Evolutionary conservation across 306 rosid species (phyloP), one percentile per base, ranked within the genome.

Genomic region (Prinsepia uniflora): DNA sequence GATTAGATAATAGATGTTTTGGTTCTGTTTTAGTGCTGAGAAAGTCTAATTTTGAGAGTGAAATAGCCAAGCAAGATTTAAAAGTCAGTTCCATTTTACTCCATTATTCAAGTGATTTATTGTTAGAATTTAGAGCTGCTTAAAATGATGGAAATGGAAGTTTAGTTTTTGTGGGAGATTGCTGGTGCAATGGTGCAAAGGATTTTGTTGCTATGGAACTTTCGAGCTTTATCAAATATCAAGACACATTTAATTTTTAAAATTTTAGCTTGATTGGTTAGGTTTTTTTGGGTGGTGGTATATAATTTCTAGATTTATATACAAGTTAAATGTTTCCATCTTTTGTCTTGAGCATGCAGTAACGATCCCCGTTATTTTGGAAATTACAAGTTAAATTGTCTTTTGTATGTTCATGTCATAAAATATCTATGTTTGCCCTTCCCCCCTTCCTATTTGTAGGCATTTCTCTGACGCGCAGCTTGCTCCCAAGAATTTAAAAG

Each of bases 401-500:
- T 67, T 60, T 50, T 39, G 10, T 17, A 50, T 67, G 6, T 8
- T 66, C 22, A 5, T 66, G 44, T 24, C 10, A 14, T 67, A n/a
- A 50, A 36, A 46, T 7, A 49, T 43, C 39, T 72, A 10, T 58
- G 11, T 5, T 40, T 42, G 14, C n/a, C 42, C 63, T n/a, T n/a
- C n/a, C n/a, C n/a, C n/a, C n/a, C 42, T 42, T 18, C 7, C 46
- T 2, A 73, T 76, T 67, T 70, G 22, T 50, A 88, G 98, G 87
- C 76, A 42, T 69, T 80, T 72, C 40, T 76, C 76, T 70, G 92
- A 83, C 67, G 61, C 76, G n/a, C 65, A 74, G 63, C 80, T 83
- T 67, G 76, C 78, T 76, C 79, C 83, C 22, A 86, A 81, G 72
- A 83, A 78, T 76, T 81, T 75, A 69, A 77, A 70, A 80, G 89